A percentile compares a stretch with the other conserved stretches of the same genome.
Evolutionary conservation across 768 basidiomycete genomes (phyloP).

Genomic region (Goffeauzyma gilvescens): DNA sequence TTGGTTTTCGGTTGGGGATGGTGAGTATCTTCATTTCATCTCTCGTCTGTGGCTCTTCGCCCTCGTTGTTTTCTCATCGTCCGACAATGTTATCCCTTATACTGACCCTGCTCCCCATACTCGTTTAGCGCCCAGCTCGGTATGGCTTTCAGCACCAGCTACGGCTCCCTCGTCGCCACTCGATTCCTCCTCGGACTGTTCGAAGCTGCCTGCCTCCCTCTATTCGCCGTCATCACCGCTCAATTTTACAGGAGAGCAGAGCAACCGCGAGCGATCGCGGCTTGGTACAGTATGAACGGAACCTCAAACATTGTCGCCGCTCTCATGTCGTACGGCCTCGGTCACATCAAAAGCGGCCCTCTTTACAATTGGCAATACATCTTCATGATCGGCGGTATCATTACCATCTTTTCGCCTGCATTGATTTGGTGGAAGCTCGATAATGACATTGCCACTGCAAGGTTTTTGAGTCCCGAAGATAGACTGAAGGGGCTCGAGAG

Average conservation of each 20-base stretch:
- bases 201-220: conserved; percentile 29
- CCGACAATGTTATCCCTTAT: too few relatives aligned
- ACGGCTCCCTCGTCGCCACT: conserved; percentile 20
- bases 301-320: conserved; percentile 23
- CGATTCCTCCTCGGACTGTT: conserved; percentile 32
- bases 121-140: conserved; percentile 18
- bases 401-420: conserved; percentile 23
- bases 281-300: conserved; percentile 33
- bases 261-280: conserved; percentile 35
- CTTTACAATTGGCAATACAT: conserved; percentile 24
- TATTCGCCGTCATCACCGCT: conserved; percentile 32
- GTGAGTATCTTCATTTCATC: too few relatives aligned
- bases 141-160: conserved; percentile 21
- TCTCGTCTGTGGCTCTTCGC: too few relatives aligned
- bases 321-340: conserved; percentile 21
- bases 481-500: conserved; percentile 24
- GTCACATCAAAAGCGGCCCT: conserved; percentile 17
- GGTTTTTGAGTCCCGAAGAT: conserved; percentile 24
- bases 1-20: not conserved
- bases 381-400: conserved; percentile 23
- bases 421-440: conserved; percentile 22
- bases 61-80: too few relatives aligned
- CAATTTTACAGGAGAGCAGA: conserved; percentile 38
- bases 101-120: conserved; percentile 12
- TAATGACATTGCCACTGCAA: conserved; percentile 17